Conservation (phyloP, 1,284 basidiomycete species). For the Prillingera fragicola region DNA sequence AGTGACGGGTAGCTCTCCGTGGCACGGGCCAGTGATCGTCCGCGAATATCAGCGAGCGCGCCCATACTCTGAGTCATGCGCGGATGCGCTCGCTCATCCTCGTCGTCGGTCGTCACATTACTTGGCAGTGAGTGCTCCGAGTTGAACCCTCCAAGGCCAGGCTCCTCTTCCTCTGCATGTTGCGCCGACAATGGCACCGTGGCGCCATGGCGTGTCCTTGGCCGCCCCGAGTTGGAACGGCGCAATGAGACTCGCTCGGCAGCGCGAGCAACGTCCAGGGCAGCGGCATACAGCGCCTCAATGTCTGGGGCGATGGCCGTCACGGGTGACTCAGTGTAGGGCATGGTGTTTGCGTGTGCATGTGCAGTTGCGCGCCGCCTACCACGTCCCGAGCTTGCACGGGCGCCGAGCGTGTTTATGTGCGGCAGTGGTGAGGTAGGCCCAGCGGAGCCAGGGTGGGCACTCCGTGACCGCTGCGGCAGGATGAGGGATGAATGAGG, state of each 20-base stretch:
- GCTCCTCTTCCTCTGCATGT: slow-evolving; percentile 1
- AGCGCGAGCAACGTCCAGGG: slow-evolving; percentile 45
- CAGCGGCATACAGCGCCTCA: slow-evolving; percentile 42
- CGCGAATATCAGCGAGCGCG: slow-evolving; percentile 11
- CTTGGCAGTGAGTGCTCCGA: slow-evolving; percentile 22
- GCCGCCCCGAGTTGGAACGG: slow-evolving; percentile 11
- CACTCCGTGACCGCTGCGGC: not conserved
- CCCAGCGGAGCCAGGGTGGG: not conserved
- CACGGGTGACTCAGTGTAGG: slow-evolving; percentile 4
- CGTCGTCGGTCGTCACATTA: slow-evolving; percentile 9
- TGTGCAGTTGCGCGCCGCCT: not conserved
- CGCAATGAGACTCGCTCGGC: slow-evolving; percentile 40
- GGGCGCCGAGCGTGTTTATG: slow-evolving; percentile 7
- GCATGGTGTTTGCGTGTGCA: not conserved
- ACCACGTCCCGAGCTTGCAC: slow-evolving; percentile 2
- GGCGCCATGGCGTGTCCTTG: slow-evolving; percentile 3
- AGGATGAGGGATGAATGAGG: slow-evolving; percentile 12
- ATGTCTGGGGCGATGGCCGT: slow-evolving; percentile 17
- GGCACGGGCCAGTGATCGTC: slow-evolving; percentile 7
- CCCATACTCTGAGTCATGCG: slow-evolving; percentile 19
- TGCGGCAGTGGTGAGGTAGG: not conserved
- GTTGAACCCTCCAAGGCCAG: slow-evolving; percentile 23
- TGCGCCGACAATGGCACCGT: slow-evolving; percentile 2
- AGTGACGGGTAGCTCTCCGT: not conserved
- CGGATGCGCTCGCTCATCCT: slow-evolving; percentile 2